A percentile compares a stretch with the other conserved stretches of the same genome.
Conservation (phyloP, 371 early-diverging fungal genomes). For the Blyttiomyces sp. region DNA sequence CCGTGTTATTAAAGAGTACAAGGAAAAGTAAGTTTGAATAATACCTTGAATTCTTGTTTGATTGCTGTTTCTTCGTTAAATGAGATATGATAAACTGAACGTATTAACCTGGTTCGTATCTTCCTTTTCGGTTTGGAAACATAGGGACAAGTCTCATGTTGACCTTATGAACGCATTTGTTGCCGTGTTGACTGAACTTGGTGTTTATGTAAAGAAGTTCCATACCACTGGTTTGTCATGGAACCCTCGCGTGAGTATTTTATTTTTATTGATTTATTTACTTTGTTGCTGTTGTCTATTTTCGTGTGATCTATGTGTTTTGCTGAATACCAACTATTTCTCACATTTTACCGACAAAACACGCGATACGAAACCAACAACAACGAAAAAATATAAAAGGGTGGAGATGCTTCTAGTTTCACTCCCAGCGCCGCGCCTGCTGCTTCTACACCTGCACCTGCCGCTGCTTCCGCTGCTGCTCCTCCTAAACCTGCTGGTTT, state of each 20-base stretch:
- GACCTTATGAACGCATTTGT: slow-evolving; percentile 78
- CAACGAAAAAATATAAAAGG: no score
- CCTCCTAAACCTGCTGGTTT: slow-evolving; percentile 58
- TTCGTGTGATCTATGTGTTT: background rate
- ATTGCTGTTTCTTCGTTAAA: background rate
- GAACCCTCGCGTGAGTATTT: slow-evolving; percentile 69
- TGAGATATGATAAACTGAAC: background rate
- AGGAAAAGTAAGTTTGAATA: slow-evolving; percentile 68
- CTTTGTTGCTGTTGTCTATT: slow-evolving; percentile 7
- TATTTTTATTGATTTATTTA: slow-evolving; percentile 4
- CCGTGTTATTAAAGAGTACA: slow-evolving; percentile 84
- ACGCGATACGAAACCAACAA: no score
- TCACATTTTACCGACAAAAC: background rate
- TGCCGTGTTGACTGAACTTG: slow-evolving; percentile 67
- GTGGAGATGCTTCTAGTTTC: slow-evolving; percentile 16
- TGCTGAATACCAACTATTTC: background rate
- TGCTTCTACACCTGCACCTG: slow-evolving; percentile 67
- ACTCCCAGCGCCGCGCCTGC: slow-evolving; percentile 37
- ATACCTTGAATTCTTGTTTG: background rate
- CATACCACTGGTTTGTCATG: slow-evolving; percentile 89
- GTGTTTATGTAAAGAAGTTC: slow-evolving; percentile 79
- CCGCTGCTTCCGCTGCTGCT: slow-evolving; percentile 21
- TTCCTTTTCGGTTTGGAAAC: background rate
- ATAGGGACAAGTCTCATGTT: slow-evolving; percentile 74
- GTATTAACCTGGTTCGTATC: background rate